Evolutionary conservation across 2,329 filamentous ascomycete genomes (phyloP).

Genomic region (Didymella lethalis): DNA sequence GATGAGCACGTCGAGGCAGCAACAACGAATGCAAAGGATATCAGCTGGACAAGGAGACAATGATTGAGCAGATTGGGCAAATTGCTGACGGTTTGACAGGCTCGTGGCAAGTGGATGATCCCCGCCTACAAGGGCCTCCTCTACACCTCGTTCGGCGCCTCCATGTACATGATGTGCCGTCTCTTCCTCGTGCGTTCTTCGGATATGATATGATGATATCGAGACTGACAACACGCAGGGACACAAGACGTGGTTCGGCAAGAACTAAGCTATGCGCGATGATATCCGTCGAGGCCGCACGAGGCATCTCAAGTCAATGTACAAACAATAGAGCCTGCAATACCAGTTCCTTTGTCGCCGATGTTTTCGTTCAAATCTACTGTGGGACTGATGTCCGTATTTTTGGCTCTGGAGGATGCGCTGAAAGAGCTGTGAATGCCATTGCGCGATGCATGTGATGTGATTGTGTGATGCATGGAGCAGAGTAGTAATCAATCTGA

Average conservation of each 20-base stretch:
- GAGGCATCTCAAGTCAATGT: slow-evolving; percentile 29
- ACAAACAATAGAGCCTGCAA: slow-evolving; percentile 44
- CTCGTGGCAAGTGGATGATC: slow-evolving; percentile 70
- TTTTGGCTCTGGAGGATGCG: too few relatives aligned
- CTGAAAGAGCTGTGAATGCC: not conserved
- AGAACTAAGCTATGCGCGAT: slow-evolving; percentile 42
- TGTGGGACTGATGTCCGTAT: not conserved
- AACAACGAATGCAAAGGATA: not conserved
- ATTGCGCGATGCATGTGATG: not conserved
- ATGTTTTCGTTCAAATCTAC: too few relatives aligned
- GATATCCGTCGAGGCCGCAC: slow-evolving; percentile 27
- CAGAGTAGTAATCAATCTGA: not conserved
- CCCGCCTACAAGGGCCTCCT: slow-evolving; percentile 73
- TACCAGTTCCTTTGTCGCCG: slow-evolving; percentile 21
- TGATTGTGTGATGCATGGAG: not conserved
- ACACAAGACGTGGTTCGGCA: slow-evolving; percentile 76
- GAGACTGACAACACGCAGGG: slow-evolving; percentile 53
- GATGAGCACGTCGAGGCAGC: slow-evolving; percentile 5
- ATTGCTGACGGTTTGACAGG: slow-evolving; percentile 54
- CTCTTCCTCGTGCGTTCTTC: slow-evolving; percentile 63
- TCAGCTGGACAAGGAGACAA: not conserved
- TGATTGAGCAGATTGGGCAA: not conserved
- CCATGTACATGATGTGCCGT: slow-evolving; percentile 76
- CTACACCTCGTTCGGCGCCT: slow-evolving; percentile 70
- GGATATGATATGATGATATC: too few relatives aligned